Base-by-base conservation (phyloP, 352 stramenopile genomes). In the Phytophthora rubi region DNA sequence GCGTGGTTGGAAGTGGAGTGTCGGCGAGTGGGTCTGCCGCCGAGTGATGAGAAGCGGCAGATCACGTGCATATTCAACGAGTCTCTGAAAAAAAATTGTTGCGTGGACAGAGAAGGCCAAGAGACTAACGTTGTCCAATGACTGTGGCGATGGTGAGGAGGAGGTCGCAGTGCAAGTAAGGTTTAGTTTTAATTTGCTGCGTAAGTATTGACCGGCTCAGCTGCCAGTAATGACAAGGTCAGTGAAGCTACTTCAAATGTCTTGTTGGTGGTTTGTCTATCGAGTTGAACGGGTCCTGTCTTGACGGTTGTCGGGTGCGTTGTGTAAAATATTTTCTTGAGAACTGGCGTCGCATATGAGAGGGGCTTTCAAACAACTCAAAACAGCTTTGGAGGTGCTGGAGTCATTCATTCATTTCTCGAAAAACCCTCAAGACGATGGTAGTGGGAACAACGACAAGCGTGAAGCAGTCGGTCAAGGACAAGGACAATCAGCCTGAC, bases 391-490 rank as follows among this genome's bases (percentile, higher is more conserved):
- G 9, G 9, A 42, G 10, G 9, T 42, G 23, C 23, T 26, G 23
- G 23, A 26, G 35, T 10, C 35, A 16, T 42, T 42, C 35, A 42
- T 30, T 62, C 60, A 75, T 32, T 75, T 62, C 55, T 51, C 30
- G 54, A 72, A 67, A 73, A 12, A 1, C 35, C 5, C 15, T 42
- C 2, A 16, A 42, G 10, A 16, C 10, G 42, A 77, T 77, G 70
- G 44, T 28, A 23, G 37, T 70, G 10, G 70, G 59, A 64, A 71
- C 70, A 28, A 71, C 56, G 23, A 77, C 68, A 16, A 75, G 30
- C 56, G 62, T 75, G 6, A 75, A 71, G 52, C 56, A 71, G 15
- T 74, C 66, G 21, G 23, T 55, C 59, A 71, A 74, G 33, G 55
- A 48, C 33, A 59, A 35, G 44, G 58, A 2, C 21, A 64, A 26